These are phyloP conservation scores for Crucihimalaya himalaica DNA, from an alignment of 345 rosid species.

Conservation along the genomic window DNA sequence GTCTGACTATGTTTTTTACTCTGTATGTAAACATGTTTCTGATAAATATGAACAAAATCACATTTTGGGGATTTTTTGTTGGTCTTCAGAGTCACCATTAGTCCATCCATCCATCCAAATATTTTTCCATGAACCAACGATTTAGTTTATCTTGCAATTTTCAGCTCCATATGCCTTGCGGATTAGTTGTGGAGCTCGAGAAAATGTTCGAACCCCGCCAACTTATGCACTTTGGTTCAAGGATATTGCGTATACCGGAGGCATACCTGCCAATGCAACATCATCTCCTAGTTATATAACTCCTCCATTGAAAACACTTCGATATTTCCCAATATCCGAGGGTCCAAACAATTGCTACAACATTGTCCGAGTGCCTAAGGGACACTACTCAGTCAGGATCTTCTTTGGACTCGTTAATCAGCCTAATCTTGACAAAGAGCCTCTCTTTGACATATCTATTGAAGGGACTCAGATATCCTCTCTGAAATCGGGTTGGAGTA, in stretches of 20 bases:
- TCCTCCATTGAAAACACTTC: constrained; percentile 75
- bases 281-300: constrained; percentile 53
- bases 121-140: not conserved
- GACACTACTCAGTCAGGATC: constrained; percentile 79
- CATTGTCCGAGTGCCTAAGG: constrained; percentile 67
- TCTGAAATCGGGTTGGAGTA: constrained; percentile 84
- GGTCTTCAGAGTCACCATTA: too few relatives aligned
- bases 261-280: constrained; percentile 69
- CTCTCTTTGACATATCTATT: constrained; percentile 84
- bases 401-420: constrained; percentile 63
- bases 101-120: not conserved
- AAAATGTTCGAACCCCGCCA: constrained; percentile 59
- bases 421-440: constrained; percentile 63
- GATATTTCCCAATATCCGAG: constrained; percentile 85
- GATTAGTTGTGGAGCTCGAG: constrained; percentile 90
- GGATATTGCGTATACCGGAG: constrained; percentile 94
- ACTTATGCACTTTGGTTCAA: constrained; percentile 85
- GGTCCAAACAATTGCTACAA: constrained; percentile 93
- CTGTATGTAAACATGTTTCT: not conserved
- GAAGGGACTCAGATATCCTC: constrained; percentile 88
- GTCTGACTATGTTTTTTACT: too few relatives aligned
- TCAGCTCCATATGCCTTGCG: constrained; percentile 89
- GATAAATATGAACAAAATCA: not conserved
- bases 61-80: not conserved
- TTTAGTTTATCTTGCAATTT: constrained; percentile 11